Conservation (phyloP, 495 filamentous ascomycete genomes). For the Hypoxylon perforatum region DNA sequence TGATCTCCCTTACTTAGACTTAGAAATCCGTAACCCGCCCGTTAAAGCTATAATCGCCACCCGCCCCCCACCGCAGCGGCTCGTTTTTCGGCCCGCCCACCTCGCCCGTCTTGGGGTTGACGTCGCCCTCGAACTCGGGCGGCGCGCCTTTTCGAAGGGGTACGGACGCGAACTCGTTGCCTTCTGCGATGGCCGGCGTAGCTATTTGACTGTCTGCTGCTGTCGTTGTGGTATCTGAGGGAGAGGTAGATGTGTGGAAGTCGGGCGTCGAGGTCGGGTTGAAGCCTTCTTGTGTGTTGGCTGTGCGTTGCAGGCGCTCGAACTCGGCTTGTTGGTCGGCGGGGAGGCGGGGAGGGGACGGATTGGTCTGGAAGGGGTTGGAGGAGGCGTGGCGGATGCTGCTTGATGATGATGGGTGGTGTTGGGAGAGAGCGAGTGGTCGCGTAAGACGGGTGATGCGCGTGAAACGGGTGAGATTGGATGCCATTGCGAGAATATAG, state of each 20-base stretch:
- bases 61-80: slow-evolving; percentile 84
- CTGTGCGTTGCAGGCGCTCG: slow-evolving; percentile 78
- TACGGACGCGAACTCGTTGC: slow-evolving; percentile 14
- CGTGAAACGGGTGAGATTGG: slow-evolving; percentile 20
- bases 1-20: too few relatives aligned
- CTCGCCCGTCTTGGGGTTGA: slow-evolving; percentile 96
- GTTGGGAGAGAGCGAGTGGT: slow-evolving; percentile 1
- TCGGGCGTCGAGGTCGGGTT: slow-evolving; percentile 44
- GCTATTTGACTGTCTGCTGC: not conserved
- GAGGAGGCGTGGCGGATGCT: slow-evolving; percentile 37
- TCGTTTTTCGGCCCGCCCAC: slow-evolving; percentile 98
- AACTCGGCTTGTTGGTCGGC: slow-evolving; percentile 92
- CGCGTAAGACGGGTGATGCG: slow-evolving; percentile 21
- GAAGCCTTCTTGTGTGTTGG: slow-evolving; percentile 52
- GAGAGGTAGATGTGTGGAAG: slow-evolving; percentile 17
- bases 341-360: slow-evolving; percentile 85
- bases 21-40: slow-evolving; percentile 95
- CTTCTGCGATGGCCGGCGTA: slow-evolving; percentile 9
- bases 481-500: slow-evolving; percentile 19
- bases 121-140: slow-evolving; percentile 94
- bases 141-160: slow-evolving; percentile 67
- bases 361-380: slow-evolving; percentile 57
- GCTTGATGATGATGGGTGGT: not conserved
- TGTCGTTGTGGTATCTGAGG: not conserved
- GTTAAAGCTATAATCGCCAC: slow-evolving; percentile 94